Evolutionary conservation across 2,329 filamentous ascomycete species (phyloP).

Genomic region (Pseudogymnoascus sp.): DNA sequence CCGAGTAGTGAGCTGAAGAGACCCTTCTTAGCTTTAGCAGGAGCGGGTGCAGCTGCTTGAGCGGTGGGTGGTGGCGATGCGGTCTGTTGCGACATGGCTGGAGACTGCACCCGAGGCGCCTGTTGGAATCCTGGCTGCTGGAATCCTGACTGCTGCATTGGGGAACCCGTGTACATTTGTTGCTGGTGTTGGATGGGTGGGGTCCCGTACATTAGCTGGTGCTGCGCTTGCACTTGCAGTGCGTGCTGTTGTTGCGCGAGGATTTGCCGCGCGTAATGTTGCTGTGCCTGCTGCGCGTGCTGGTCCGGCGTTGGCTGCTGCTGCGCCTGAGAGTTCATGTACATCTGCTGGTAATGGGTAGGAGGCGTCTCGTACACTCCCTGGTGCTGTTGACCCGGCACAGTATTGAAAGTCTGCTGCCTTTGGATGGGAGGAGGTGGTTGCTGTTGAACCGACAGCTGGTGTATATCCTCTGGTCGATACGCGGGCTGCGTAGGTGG

Average conservation of each 20-base stretch:
- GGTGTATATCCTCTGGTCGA: not conserved
- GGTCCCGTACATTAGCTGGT: slow-evolving; percentile 2
- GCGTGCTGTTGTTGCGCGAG: slow-evolving; percentile 9
- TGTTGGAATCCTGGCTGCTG: slow-evolving; percentile 8
- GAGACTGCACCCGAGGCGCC: slow-evolving; percentile 5
- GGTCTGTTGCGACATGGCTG: not conserved
- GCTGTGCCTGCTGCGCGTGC: not conserved
- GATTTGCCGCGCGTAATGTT: slow-evolving; percentile 10
- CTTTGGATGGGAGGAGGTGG: slow-evolving; percentile 11
- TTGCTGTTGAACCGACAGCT: slow-evolving; percentile 1
- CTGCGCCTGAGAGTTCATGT: not conserved
- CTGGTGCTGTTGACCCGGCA: not conserved
- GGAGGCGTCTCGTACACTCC: not conserved
- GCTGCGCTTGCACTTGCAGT: slow-evolving; percentile 1
- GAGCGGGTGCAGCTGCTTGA: not conserved
- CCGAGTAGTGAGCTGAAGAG: not conserved
- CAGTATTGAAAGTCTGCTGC: not conserved
- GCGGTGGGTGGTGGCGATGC: not conserved
- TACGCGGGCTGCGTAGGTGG: not conserved
- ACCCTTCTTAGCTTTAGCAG: not conserved
- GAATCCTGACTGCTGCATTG: not conserved
- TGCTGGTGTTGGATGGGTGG: not conserved
- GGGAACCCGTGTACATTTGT: not conserved
- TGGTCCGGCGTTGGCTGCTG: slow-evolving; percentile 14
- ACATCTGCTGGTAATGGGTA: not conserved